phyloP scores from a whole-genome alignment of 495 filamentous ascomycete species.

The Aspergillus bridgeri region DNA sequence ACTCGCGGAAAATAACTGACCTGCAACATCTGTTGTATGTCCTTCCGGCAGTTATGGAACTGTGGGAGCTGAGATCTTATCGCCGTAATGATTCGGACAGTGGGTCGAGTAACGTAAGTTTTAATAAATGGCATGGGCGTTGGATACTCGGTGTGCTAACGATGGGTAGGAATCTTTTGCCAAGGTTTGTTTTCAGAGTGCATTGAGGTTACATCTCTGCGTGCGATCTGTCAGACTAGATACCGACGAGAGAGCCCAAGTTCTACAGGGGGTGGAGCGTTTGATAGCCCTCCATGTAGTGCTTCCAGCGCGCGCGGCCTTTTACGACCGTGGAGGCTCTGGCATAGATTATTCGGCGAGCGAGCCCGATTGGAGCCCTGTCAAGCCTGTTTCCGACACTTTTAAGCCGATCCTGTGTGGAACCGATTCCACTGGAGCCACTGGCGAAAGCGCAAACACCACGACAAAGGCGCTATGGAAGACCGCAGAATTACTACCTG shows the following conservation, averaged over 20 bases:
- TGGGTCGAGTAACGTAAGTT: constrained; percentile 40
- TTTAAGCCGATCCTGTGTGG: constrained; percentile 39
- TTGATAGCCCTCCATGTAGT: constrained; percentile 69
- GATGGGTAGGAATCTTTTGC: constrained; percentile 33
- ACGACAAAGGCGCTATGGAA: constrained; percentile 26
- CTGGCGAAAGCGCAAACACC: constrained; percentile 1
- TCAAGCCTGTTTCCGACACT: constrained; percentile 42
- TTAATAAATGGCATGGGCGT: neutral
- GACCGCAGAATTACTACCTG: constrained; percentile 29
- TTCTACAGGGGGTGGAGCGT: constrained; percentile 51
- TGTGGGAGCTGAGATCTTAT: constrained; percentile 46
- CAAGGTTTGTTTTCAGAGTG: constrained; percentile 37
- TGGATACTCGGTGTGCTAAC: constrained; percentile 2
- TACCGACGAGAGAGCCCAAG: constrained; percentile 36
- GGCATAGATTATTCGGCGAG: constrained; percentile 45
- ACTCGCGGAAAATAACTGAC: constrained; percentile 35
- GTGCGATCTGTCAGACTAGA: constrained; percentile 32
- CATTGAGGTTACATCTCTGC: constrained; percentile 36
- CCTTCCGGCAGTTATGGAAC: constrained; percentile 34
- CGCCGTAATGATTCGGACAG: constrained; percentile 37
- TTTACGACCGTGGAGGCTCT: constrained; percentile 42
- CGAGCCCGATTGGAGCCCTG: constrained; percentile 44
- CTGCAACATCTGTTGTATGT: constrained; percentile 41
- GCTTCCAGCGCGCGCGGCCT: constrained; percentile 58
- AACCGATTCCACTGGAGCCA: constrained; percentile 5